Evolutionary conservation across 768 basidiomycete genomes (phyloP).

Genomic region (Dendrothele bispora): DNA sequence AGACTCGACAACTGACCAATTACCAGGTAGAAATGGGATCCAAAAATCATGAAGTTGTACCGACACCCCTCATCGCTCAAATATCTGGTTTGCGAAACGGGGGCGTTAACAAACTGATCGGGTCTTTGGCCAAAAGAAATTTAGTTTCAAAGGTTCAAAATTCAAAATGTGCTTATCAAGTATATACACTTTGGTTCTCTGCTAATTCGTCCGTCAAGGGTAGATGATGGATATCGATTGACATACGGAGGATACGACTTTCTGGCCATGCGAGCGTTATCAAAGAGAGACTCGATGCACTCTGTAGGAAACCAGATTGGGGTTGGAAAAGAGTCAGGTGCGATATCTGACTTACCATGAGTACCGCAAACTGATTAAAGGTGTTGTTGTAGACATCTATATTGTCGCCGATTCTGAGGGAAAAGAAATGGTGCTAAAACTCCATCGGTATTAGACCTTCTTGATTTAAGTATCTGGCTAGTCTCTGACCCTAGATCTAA

Average conservation of each 20-base stretch:
- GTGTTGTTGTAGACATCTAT: slow-evolving; percentile 67
- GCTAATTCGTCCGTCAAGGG: slow-evolving; percentile 7
- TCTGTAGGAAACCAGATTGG: slow-evolving; percentile 98
- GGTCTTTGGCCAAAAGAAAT: slow-evolving; percentile 88
- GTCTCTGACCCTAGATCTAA: slow-evolving; percentile 28
- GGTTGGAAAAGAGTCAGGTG: slow-evolving; percentile 96
- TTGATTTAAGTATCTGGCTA: background rate
- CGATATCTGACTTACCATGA: slow-evolving; percentile 17
- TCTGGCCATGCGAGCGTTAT: slow-evolving; percentile 90
- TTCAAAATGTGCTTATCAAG: slow-evolving; percentile 68
- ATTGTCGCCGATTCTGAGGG: slow-evolving; percentile 86
- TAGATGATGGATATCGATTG: slow-evolving; percentile 95
- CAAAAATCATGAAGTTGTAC: slow-evolving; percentile 97
- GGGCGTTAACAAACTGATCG: slow-evolving; percentile 91
- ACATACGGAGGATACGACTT: slow-evolving; percentile 99
- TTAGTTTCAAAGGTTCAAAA: slow-evolving; percentile 89
- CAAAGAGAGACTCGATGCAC: slow-evolving; percentile 83
- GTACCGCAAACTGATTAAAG: background rate
- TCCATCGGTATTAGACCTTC: slow-evolving; percentile 70
- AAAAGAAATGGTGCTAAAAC: slow-evolving; percentile 85
- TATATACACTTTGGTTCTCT: background rate
- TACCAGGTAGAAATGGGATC: slow-evolving; percentile 93
- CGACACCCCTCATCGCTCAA: slow-evolving; percentile 83
- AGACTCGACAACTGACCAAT: slow-evolving; percentile 9
- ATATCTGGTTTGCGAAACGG: slow-evolving; percentile 92